phyloP scores from a whole-genome alignment of 768 basidiomycete genomes.

The Lentinula sp. region DNA sequence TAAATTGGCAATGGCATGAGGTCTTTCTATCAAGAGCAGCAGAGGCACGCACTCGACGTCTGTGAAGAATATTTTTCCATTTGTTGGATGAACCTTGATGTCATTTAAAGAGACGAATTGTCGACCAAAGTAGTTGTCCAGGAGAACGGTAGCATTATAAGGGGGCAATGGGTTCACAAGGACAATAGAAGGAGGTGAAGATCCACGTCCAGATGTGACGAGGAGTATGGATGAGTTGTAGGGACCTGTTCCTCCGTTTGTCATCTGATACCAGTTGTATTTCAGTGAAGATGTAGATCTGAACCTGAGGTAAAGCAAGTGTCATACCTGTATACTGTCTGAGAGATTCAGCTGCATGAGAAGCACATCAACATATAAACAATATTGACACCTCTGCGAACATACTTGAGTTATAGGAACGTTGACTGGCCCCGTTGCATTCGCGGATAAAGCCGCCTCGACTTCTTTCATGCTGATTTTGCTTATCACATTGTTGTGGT shows the following conservation, averaged over 20 bases:
- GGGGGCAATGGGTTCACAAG: slow-evolving; percentile 61
- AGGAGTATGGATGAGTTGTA: slow-evolving; percentile 54
- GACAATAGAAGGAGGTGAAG: slow-evolving; percentile 53
- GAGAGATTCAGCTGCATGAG: slow-evolving; percentile 47
- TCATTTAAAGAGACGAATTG: slow-evolving; percentile 85
- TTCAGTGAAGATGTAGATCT: background rate
- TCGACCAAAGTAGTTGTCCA: slow-evolving; percentile 76
- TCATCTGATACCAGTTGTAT: slow-evolving; percentile 31
- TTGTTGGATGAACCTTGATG: slow-evolving; percentile 62
- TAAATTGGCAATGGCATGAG: slow-evolving; percentile 15
- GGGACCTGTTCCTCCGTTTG: slow-evolving; percentile 63
- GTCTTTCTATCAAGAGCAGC: background rate
- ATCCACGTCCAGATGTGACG: slow-evolving; percentile 59
- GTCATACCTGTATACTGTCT: slow-evolving; percentile 37
- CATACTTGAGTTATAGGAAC: slow-evolving; percentile 41
- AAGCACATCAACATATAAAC: background rate
- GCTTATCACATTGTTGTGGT: slow-evolving; percentile 58
- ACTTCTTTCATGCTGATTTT: slow-evolving; percentile 59
- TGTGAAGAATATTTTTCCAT: slow-evolving; percentile 69
- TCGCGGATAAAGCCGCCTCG: slow-evolving; percentile 33
- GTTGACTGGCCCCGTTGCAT: slow-evolving; percentile 31
- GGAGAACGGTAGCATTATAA: slow-evolving; percentile 58
- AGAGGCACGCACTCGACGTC: slow-evolving; percentile 48
- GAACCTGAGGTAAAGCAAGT: background rate
- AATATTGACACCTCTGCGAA: background rate